Conservation (phyloP, 2,329 filamentous ascomycete species). For the Colletotrichum costaricense region DNA sequence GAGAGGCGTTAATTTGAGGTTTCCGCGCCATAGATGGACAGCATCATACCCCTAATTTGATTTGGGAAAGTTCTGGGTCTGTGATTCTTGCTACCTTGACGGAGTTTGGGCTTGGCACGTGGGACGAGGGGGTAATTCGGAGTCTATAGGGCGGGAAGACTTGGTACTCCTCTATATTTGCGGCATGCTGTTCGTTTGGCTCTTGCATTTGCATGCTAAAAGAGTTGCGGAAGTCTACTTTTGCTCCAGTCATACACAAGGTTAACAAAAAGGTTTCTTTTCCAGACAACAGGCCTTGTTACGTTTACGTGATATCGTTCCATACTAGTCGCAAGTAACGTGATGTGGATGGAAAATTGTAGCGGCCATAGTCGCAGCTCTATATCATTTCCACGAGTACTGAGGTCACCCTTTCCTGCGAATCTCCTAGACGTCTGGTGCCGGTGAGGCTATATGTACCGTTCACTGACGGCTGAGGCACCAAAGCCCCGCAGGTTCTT, state of each 20-base stretch:
- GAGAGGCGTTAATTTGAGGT: constrained; percentile 28
- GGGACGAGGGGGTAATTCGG: constrained; percentile 27
- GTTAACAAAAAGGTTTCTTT: constrained; percentile 18
- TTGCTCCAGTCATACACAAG: constrained; percentile 14
- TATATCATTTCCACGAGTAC: too few species aligned
- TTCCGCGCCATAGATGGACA: constrained; percentile 28
- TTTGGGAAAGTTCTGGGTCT: constrained; percentile 30
- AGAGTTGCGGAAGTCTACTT: neutral
- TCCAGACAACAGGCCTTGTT: neutral
- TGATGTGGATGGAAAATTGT: neutral
- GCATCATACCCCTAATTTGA: constrained; percentile 36
- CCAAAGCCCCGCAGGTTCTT: too few species aligned
- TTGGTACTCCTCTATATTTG: neutral
- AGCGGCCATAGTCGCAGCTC: too few species aligned
- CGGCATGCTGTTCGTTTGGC: constrained; percentile 15
- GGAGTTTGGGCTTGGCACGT: constrained; percentile 21
- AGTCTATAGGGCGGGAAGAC: constrained; percentile 26
- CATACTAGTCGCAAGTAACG: too few species aligned
- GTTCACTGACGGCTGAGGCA: too few species aligned
- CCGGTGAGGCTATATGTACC: too few species aligned
- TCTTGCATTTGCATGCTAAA: neutral
- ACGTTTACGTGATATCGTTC: neutral
- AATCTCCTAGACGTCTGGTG: too few species aligned
- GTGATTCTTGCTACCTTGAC: constrained; percentile 22
- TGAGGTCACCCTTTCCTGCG: too few species aligned